Percentiles rank a stretch among this genome's conserved stretches.
phyloP scores from a whole-genome alignment of 2,329 filamentous ascomycete species.

The Fusarium sp. region DNA sequence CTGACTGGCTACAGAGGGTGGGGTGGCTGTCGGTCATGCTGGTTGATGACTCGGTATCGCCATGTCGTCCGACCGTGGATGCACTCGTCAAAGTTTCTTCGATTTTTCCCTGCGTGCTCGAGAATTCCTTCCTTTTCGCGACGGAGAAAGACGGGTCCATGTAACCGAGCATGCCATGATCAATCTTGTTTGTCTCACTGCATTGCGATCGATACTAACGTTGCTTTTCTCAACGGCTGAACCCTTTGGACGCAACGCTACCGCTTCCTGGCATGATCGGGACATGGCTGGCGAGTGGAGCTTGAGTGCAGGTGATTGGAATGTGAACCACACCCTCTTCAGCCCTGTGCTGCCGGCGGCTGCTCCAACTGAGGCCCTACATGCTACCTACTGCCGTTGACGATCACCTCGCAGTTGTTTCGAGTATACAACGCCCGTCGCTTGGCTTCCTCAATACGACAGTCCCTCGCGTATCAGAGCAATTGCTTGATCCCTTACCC shows the following conservation, averaged over 20 bases:
- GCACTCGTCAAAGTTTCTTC: conserved; percentile 1
- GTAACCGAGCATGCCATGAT: not conserved
- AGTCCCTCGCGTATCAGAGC: conserved; percentile 26
- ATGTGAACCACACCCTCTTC: conserved; percentile 18
- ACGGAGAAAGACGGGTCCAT: conserved; percentile 3
- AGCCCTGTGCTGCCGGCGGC: conserved; percentile 33
- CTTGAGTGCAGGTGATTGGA: not conserved
- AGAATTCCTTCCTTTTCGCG: not conserved
- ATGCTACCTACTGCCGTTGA: conserved; percentile 17
- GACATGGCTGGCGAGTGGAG: conserved; percentile 3
- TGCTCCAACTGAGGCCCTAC: conserved; percentile 9
- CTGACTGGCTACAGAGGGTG: conserved; percentile 28
- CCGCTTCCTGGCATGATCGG: conserved; percentile 17
- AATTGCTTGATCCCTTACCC: conserved; percentile 4
- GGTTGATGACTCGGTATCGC: conserved; percentile 33
- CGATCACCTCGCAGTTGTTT: conserved; percentile 27
- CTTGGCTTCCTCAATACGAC: not conserved
- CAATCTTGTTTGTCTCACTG: conserved; percentile 9
- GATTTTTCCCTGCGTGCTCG: conserved; percentile 4
- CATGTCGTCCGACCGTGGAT: conserved; percentile 4
- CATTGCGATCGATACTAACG: not conserved
- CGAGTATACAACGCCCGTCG: conserved; percentile 35
- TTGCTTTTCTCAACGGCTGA: conserved; percentile 12
- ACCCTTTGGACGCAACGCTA: conserved; percentile 13
- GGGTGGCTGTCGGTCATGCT: conserved; percentile 13